phyloP scores from a whole-genome alignment of 2,329 filamentous ascomycete genomes.

The Aureobasidium sp. region DNA sequence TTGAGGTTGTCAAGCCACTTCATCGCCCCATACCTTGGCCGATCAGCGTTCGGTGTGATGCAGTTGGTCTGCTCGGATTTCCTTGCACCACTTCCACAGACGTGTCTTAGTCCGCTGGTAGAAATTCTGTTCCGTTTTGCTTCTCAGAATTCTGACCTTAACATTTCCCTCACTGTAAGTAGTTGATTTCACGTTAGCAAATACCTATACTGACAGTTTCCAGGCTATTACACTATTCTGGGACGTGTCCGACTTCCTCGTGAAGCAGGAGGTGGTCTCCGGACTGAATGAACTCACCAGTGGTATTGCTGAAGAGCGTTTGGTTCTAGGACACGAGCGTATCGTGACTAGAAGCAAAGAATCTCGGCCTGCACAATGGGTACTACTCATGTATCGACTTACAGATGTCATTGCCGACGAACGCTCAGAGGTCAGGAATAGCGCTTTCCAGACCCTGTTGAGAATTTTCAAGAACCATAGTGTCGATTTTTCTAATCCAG shows the following conservation, averaged over 20 bases:
- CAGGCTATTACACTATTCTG: constrained; percentile 91
- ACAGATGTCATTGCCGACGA: constrained; percentile 64
- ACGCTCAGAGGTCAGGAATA: constrained; percentile 69
- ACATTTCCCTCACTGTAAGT: constrained; percentile 81
- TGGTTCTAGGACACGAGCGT: constrained; percentile 2
- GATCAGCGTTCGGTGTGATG: constrained; percentile 79
- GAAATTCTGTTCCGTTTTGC: constrained; percentile 86
- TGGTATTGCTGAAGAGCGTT: constrained; percentile 34
- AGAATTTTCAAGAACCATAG: constrained; percentile 90
- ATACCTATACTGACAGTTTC: not conserved
- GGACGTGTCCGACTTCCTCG: constrained; percentile 84
- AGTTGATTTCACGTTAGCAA: no score
- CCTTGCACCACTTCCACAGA: constrained; percentile 58
- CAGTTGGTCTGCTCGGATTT: constrained; percentile 96
- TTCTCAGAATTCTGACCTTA: constrained; percentile 82
- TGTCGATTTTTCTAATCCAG: constrained; percentile 64
- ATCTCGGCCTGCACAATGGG: constrained; percentile 67
- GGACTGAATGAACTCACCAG: constrained; percentile 25
- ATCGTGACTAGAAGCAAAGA: constrained; percentile 22
- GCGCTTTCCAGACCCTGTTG: constrained; percentile 82
- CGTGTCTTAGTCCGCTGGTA: constrained; percentile 69
- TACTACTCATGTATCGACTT: constrained; percentile 63
- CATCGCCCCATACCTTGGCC: constrained; percentile 64
- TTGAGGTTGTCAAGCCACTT: constrained; percentile 25
- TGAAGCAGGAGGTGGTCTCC: constrained; percentile 38